Evolutionary conservation across 208 protist genomes (phyloP), one percentile per base, ranked within the genome.

Genomic region (Histomonas meleagridis): DNA sequence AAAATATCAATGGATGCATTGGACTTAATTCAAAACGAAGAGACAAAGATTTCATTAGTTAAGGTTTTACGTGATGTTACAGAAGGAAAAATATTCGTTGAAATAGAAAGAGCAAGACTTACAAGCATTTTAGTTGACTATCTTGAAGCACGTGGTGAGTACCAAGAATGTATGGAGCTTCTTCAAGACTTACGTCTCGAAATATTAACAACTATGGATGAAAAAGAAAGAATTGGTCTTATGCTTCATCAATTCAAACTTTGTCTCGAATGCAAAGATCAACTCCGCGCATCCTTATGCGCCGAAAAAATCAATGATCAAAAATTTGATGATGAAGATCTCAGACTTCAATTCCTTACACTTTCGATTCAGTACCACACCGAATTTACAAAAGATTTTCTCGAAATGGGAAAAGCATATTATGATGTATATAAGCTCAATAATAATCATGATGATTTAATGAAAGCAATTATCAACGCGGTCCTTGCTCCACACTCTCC

Each of bases 81-180:
- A 62, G 79, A 91, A 91, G 79, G 79, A 0, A 91, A 91, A 91
- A 91, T 91, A 9, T 91, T 91, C 51, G 79, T 91, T 3, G 79
- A 91, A 91, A 49, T 91, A 18, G 43, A 91, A 26, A 3, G 79
- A 1, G 79, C 79, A 51, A 3, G 70, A 16, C 70, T 81, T 51
- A 81, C 70, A n/a, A 51, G 51, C 21, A 46, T 51, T 12, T 10
- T 81, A 10, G 70, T 81, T 43, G 70, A 81, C 32, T 81, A 81
- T 43, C 43, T 81, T 5, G 70, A 81, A 51, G 9, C 3, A 16
- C 12, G 51, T 1, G 40, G 40, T 9, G 35, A 81, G 10, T 51
- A 32, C 3, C 4, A 23, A 32, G 70, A 81, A 51, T 35, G 40
- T n/a, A 81, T 81, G 70, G n/a, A 81, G 21, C n/a, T 81, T 16